Evolutionary conservation across 2,329 filamentous ascomycete genomes (phyloP), one percentile per base, ranked within the genome.

Genomic region (Fusarium sp.): DNA sequence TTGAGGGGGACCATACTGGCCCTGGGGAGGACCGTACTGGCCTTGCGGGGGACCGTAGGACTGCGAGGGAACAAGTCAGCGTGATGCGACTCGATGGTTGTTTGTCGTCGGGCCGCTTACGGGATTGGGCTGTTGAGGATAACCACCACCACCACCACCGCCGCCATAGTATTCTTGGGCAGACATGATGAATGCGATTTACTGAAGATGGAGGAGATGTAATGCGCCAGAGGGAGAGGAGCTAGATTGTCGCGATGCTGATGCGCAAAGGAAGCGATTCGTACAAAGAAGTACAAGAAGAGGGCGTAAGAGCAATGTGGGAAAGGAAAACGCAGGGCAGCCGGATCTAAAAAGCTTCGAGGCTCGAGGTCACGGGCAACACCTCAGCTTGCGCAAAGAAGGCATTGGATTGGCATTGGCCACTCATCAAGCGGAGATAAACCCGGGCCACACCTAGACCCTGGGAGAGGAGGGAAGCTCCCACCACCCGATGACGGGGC

Each of bases 101-200:
- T 57, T 42, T 51, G 36, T 31, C 42, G 40, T 49, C 25, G 11
- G 23, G 42, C 36, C 38, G 69, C 81, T 76, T 78, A 82, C 81
- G 34, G 77, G 68, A 63, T 80, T 81, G 16, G 81, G 81, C 18
- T 81, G 77, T 61, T 81, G 79, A 42, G 80, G 80, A 58, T 81
- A 81, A 65, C 42, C 23, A 49, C 75, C 75, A 6, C 67, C 55
- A 6, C 54, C 67, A 5, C 66, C 75, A 36, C 66, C 72, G 23
- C 73, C 75, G 55, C 76, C 74, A 74, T 82, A 82, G 76, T 82
- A 82, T 33, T 82, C 80, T 65, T 81, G 76, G 73, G 75, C 79
- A 54, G 81, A 79, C 81, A 82, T 82, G 63, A 38, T 73, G 66
- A 36, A 42, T 44, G 20, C 16, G 42, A 36, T 20, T 13, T 6